Evolutionary conservation across 225 moss, liverwort and hornwort genomes (phyloP).

Genomic region (Pleurozium schreberi): DNA sequence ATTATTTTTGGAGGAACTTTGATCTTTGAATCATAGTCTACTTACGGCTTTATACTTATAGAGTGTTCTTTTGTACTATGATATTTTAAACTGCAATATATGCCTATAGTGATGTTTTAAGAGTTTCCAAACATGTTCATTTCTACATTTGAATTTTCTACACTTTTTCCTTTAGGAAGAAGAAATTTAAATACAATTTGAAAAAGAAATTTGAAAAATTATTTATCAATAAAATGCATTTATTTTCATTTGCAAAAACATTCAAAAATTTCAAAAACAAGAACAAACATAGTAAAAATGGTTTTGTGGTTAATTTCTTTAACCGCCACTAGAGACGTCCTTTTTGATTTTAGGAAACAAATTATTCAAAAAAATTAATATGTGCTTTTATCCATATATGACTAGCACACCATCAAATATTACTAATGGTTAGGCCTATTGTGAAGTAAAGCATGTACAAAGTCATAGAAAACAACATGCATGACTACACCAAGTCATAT

Average conservation of each 20-base stretch:
- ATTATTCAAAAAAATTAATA: too few relatives aligned
- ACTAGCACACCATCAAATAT: neutral
- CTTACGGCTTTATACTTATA: too few relatives aligned
- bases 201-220: too few relatives aligned
- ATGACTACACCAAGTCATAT: too few relatives aligned
- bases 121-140: accelerated
- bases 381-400: too few relatives aligned
- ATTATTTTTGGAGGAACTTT: neutral
- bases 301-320: neutral
- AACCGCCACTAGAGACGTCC: too few relatives aligned
- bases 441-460: neutral
- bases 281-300: neutral
- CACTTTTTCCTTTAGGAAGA: neutral
- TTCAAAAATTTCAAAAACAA: neutral
- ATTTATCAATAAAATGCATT: too few relatives aligned
- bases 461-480: neutral
- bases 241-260: too few relatives aligned
- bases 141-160: neutral
- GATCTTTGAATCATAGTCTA: neutral
- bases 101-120: accelerated
- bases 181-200: neutral
- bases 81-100: neutral
- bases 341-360: too few relatives aligned
- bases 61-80: too few relatives aligned
- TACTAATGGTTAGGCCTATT: neutral